Evolutionary conservation across 441 rosid genomes (phyloP).

Genomic region (Populus hybrid): DNA sequence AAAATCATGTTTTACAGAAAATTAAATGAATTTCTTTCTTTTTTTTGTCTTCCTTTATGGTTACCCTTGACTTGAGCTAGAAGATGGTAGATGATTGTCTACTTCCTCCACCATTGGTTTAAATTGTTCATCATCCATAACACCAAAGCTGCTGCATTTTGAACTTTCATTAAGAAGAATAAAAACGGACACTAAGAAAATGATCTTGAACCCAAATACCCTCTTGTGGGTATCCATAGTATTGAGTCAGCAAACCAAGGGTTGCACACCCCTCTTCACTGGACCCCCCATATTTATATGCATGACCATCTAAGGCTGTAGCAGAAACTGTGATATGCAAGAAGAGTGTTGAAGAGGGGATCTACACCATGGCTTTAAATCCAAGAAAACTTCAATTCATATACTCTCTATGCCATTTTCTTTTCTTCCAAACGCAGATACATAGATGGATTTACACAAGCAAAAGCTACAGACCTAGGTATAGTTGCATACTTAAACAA

Average conservation of each 20-base stretch:
- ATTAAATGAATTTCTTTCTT: background rate
- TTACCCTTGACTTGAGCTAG: constrained; percentile 42
- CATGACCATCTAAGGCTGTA: background rate
- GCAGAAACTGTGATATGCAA: background rate
- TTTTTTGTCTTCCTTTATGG: no score
- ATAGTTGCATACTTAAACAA: constrained; percentile 12
- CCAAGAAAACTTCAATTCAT: constrained; percentile 40
- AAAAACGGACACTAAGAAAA: constrained; percentile 22
- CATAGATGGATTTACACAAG: background rate
- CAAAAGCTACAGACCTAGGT: background rate
- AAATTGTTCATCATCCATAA: constrained; percentile 24
- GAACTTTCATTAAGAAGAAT: constrained; percentile 15
- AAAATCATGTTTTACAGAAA: background rate
- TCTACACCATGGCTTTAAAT: constrained; percentile 46
- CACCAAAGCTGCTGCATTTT: constrained; percentile 20
- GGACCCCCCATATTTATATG: constrained; percentile 32
- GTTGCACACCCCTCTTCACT: constrained; percentile 1
- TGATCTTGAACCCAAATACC: constrained; percentile 7
- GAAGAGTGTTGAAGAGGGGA: constrained; percentile 35
- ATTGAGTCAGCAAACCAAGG: constrained; percentile 11
- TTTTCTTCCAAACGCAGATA: constrained; percentile 31
- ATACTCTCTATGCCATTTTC: background rate
- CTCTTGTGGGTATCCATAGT: constrained; percentile 35
- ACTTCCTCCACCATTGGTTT: constrained; percentile 37
- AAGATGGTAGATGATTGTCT: constrained; percentile 28